Percentiles rank a stretch among this genome's conserved stretches.
Conservation (phyloP, 1,139 yeast species). For the Hyphopichia pseudoburtonii region DNA sequence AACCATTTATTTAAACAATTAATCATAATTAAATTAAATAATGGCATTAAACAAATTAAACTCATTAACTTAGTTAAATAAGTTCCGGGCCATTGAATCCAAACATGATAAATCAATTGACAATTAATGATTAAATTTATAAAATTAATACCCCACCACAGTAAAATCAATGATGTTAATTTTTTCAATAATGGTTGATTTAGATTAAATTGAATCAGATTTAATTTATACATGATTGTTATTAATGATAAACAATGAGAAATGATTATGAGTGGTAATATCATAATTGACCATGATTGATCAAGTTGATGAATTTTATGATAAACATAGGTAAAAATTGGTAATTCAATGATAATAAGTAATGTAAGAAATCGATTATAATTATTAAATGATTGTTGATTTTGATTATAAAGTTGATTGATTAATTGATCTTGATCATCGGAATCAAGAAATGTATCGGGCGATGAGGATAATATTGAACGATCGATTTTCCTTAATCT, state of each 20-base stretch:
- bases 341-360: constrained; percentile 1
- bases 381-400: constrained; percentile 7
- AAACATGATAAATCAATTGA: background rate
- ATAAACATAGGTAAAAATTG: background rate
- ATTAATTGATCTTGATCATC: constrained; percentile 23
- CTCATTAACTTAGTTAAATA: constrained; percentile 2
- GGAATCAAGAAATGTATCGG: constrained; percentile 18
- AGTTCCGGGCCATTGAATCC: background rate
- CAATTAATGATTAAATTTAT: constrained; percentile 1
- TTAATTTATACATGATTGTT: constrained; percentile 1
- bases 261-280: background rate
- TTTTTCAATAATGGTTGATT: background rate
- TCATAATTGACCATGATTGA: background rate
- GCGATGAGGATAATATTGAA: constrained; percentile 10
- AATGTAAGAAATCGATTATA: constrained; percentile 3
- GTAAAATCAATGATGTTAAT: constrained; percentile 2
- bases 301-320: background rate
- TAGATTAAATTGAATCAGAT: constrained; percentile 1
- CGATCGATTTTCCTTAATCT: constrained; percentile 15
- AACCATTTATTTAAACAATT: constrained; percentile 14
- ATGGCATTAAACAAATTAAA: constrained; percentile 13
- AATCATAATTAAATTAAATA: constrained; percentile 14
- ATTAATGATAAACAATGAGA: constrained; percentile 2
- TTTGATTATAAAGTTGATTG: constrained; percentile 10
- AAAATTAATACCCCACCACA: constrained; percentile 2